These are phyloP conservation scores for Neoboletus brunneissimus DNA, from an alignment of 768 basidiomycete genomes.

Conservation along the genomic window DNA sequence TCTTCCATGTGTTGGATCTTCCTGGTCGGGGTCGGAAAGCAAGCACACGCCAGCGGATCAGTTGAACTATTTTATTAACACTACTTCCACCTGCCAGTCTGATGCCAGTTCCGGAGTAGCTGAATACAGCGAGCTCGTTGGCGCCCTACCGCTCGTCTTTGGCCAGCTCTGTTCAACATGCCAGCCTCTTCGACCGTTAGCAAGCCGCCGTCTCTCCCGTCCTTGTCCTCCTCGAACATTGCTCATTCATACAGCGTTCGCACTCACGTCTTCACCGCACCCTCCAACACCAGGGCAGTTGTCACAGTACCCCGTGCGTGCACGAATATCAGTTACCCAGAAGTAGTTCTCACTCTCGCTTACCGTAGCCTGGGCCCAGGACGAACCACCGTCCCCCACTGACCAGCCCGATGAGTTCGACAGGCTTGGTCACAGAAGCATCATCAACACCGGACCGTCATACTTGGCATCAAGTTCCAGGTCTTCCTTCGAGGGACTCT, in stretches of 20 bases:
- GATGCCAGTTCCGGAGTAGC: neutral
- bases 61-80: neutral
- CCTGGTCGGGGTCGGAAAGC: slow-evolving; percentile 20
- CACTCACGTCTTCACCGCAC: slow-evolving; percentile 20
- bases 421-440: slow-evolving; percentile 29
- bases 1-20: slow-evolving; percentile 52
- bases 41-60: slow-evolving; percentile 5
- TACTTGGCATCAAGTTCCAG: slow-evolving; percentile 51
- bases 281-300: slow-evolving; percentile 51
- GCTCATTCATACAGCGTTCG: slow-evolving; percentile 30
- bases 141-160: neutral
- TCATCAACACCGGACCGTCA: slow-evolving; percentile 43
- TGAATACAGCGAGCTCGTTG: neutral
- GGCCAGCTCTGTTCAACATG: slow-evolving; percentile 10
- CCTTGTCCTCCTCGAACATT: slow-evolving; percentile 26
- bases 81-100: neutral
- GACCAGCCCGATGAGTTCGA: slow-evolving; percentile 40
- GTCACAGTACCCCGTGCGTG: slow-evolving; percentile 69
- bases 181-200: slow-evolving; percentile 13
- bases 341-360: slow-evolving; percentile 6
- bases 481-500: slow-evolving; percentile 38
- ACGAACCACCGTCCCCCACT: slow-evolving; percentile 76
- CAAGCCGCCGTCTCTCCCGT: slow-evolving; percentile 22
- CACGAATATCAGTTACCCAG: neutral
- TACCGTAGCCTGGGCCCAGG: slow-evolving; percentile 71